These are phyloP conservation scores for Ganoderma sinense DNA, from an alignment of 1,284 basidiomycete species.

Conservation along the genomic window DNA sequence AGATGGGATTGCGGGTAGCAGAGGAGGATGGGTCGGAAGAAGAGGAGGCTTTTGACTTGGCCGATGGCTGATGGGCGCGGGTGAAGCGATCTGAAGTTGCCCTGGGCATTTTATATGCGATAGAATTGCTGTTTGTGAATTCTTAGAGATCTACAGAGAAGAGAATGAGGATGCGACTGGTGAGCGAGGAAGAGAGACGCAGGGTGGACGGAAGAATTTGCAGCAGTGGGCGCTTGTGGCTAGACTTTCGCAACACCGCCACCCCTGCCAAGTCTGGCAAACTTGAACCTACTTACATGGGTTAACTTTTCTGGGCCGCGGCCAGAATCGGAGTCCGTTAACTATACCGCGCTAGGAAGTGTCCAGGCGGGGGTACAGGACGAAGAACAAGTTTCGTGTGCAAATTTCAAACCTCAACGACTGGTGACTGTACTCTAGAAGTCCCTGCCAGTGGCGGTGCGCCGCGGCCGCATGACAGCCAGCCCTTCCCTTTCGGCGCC, in stretches of 20 bases:
- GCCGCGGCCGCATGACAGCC: too few species aligned
- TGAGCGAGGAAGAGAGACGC: background rate
- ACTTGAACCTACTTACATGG: too few species aligned
- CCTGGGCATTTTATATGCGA: constrained; percentile 75
- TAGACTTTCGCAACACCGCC: background rate
- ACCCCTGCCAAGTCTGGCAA: background rate
- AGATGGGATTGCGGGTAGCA: constrained; percentile 80
- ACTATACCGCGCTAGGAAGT: too few species aligned
- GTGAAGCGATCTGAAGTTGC: constrained; percentile 88
- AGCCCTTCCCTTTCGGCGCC: too few species aligned
- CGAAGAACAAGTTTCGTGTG: too few species aligned
- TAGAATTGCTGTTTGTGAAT: background rate
- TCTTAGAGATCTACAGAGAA: background rate
- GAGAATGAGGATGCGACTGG: background rate
- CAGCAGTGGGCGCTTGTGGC: background rate
- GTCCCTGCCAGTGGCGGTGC: too few species aligned
- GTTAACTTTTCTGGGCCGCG: too few species aligned
- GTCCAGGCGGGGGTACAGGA: too few species aligned
- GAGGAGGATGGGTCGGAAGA: constrained; percentile 54
- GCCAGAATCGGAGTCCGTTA: too few species aligned
- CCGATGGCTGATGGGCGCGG: constrained; percentile 76
- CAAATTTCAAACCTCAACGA: too few species aligned
- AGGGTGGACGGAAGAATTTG: background rate
- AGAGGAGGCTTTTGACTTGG: constrained; percentile 58
- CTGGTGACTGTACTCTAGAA: too few species aligned